phyloP scores from a whole-genome alignment of 805 yeast genomes.

The Yamadazyma paraphyllophila region DNA sequence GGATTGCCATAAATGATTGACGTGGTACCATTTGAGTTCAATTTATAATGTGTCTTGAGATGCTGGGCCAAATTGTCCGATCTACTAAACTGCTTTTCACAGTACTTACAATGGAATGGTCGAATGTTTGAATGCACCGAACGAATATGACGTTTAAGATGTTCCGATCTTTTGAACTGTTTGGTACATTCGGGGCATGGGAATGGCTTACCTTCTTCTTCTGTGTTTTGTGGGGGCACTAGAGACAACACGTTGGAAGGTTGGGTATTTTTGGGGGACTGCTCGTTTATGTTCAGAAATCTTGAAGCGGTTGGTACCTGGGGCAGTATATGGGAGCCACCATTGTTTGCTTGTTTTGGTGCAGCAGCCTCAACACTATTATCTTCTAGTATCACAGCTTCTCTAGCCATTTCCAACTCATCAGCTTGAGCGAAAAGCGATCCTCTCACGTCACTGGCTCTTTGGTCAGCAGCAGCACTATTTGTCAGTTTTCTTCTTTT shows the following conservation, averaged over 20 bases:
- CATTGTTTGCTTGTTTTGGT: not conserved
- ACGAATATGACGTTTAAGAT: conserved; percentile 41
- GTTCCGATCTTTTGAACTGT: conserved; percentile 44
- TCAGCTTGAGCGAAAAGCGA: not conserved
- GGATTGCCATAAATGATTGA: conserved; percentile 25
- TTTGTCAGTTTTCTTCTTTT: conserved; percentile 22
- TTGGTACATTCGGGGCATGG: conserved; percentile 43
- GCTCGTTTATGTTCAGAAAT: not conserved
- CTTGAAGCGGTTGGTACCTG: not conserved
- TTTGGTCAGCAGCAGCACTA: conserved; percentile 3
- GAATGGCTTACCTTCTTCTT: conserved; percentile 27
- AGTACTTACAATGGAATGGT: conserved; percentile 44
- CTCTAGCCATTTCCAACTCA: not conserved
- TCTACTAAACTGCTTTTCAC: conserved; percentile 43
- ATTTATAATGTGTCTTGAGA: conserved; percentile 40
- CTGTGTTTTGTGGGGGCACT: not conserved
- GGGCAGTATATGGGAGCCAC: not conserved
- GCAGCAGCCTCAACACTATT: not conserved
- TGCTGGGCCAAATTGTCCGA: conserved; percentile 46
- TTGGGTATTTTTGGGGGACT: not conserved
- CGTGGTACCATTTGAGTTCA: conserved; percentile 32
- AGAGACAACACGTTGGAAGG: not conserved
- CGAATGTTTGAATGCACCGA: conserved; percentile 45
- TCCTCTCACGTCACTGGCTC: conserved; percentile 1
- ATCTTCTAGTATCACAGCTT: no score